phyloP scores from a whole-genome alignment of 1,284 basidiomycete species.

The Heliocybe sulcata region DNA sequence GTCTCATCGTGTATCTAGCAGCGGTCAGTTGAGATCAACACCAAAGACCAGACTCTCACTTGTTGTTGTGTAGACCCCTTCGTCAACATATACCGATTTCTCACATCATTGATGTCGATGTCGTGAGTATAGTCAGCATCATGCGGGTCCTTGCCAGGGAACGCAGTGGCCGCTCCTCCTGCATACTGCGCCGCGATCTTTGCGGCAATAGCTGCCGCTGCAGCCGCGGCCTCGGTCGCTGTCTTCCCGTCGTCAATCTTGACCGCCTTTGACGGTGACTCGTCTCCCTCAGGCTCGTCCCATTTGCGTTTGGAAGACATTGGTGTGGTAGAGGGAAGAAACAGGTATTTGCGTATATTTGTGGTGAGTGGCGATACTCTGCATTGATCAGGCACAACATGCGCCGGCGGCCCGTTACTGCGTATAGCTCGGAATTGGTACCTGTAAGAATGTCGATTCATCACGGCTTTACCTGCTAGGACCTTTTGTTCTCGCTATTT shows the following conservation, averaged over 20 bases:
- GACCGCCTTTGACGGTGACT: constrained; percentile 34
- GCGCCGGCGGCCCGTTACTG: not conserved
- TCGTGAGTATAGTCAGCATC: constrained; percentile 86
- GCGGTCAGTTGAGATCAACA: not conserved
- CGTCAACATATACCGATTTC: constrained; percentile 94
- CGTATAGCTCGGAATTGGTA: not conserved
- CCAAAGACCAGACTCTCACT: constrained; percentile 39
- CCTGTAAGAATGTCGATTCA: not conserved
- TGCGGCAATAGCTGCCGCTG: constrained; percentile 81
- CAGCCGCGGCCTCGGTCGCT: constrained; percentile 75
- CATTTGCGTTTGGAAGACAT: constrained; percentile 69
- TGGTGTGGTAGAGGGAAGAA: not conserved
- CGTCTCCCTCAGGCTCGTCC: constrained; percentile 53
- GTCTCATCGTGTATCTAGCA: constrained; percentile 82
- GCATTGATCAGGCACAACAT: not conserved
- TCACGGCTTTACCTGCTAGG: not conserved
- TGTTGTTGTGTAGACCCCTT: constrained; percentile 90
- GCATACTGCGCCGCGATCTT: constrained; percentile 87
- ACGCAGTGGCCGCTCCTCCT: constrained; percentile 28
- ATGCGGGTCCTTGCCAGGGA: constrained; percentile 55
- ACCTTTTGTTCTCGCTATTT: not conserved
- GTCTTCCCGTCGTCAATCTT: constrained; percentile 54
- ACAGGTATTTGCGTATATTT: not conserved
- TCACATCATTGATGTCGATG: constrained; percentile 95
- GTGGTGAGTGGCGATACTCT: not conserved